Evolutionary conservation across 805 yeast species (phyloP), one percentile per base, ranked within the genome.

Genomic region (Torulaspora delbrueckii): DNA sequence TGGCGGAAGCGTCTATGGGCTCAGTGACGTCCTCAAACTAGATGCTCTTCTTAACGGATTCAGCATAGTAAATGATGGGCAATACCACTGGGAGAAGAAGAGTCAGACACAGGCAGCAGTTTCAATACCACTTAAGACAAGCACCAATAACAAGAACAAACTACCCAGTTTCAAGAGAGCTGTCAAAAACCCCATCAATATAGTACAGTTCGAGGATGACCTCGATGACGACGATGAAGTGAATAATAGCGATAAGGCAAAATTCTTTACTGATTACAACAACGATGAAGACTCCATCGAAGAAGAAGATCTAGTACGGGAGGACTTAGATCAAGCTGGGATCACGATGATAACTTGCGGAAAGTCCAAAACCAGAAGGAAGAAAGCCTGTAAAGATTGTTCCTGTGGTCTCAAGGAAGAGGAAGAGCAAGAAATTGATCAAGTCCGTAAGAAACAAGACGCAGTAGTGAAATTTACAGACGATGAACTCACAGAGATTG

Each of bases 371-470:
- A 57, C 59, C 8, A 56, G 59, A 36, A 59, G 60, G 43, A 80
- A 91, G 71, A 88, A 82, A 69, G 99, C 99, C 0, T 93, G 99
- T 72, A 93, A 90, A 69, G 96, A 93, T 68, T 93, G 99, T 68
- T 84, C 97, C 0, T 93, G 99, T 72, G 99, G 99, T 5, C 74
- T 93, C 53, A 89, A 85, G 57, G 99, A 93, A 65, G 67, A 76
- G 43, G 96, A 93, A 69, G 90, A 84, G 48, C 71, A 68, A 42
- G 87, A 79, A 34, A 54, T 70, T 27, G 66, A 60, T 19, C 56
- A 57, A 3, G 46, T 53, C 18, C 54, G 62, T 37, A 50, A 42
- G 24, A 51, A 54, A 28, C 67, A 62, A 35, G 72, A 70, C 24
- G 63, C 67, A 45, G 74, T 79, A 58, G 54, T 63, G 63, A 49